Evolutionary conservation across 2,329 filamentous ascomycete genomes (phyloP).

Genomic region (Hypoxylon sp.): DNA sequence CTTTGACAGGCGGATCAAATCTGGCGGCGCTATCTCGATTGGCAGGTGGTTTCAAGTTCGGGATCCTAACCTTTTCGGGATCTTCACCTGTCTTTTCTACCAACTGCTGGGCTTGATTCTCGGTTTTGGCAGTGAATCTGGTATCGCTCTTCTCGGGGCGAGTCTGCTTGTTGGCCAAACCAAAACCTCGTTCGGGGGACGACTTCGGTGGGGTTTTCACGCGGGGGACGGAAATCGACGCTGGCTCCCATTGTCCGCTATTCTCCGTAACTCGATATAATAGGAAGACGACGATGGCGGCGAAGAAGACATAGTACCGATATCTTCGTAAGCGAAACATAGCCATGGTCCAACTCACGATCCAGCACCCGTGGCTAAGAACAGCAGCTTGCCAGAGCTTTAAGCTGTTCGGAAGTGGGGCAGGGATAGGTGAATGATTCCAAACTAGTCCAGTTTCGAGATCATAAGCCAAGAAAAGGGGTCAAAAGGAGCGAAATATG

Average conservation of each 20-base stretch:
- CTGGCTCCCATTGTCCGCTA: slow-evolving; percentile 43
- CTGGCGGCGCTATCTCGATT: slow-evolving; percentile 22
- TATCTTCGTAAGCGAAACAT: slow-evolving; percentile 46
- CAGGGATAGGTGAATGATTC: slow-evolving; percentile 6
- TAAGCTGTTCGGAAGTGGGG: slow-evolving; percentile 13
- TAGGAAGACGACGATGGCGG: slow-evolving; percentile 41
- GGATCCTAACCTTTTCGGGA: slow-evolving; percentile 33
- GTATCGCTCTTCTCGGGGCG: slow-evolving; percentile 15
- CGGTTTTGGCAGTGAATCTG: slow-evolving; percentile 21
- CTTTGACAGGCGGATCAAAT: slow-evolving; percentile 26
- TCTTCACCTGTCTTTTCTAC: slow-evolving; percentile 31
- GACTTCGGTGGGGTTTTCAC: slow-evolving; percentile 26
- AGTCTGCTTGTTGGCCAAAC: slow-evolving; percentile 21
- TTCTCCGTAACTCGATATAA: slow-evolving; percentile 40
- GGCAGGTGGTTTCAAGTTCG: slow-evolving; percentile 34
- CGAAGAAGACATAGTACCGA: slow-evolving; percentile 44
- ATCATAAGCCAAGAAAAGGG: slow-evolving; percentile 5
- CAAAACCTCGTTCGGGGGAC: slow-evolving; percentile 21
- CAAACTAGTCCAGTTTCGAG: slow-evolving; percentile 16
- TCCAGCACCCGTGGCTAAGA: too few species aligned
- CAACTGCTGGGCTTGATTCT: slow-evolving; percentile 31
- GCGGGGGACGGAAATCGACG: slow-evolving; percentile 36
- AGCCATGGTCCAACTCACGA: slow-evolving; percentile 8
- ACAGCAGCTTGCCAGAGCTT: neutral
- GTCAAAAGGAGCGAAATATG: slow-evolving; percentile 6